Conservation (phyloP, 352 stramenopile genomes). For the Phytopythium kandeliae region DNA sequence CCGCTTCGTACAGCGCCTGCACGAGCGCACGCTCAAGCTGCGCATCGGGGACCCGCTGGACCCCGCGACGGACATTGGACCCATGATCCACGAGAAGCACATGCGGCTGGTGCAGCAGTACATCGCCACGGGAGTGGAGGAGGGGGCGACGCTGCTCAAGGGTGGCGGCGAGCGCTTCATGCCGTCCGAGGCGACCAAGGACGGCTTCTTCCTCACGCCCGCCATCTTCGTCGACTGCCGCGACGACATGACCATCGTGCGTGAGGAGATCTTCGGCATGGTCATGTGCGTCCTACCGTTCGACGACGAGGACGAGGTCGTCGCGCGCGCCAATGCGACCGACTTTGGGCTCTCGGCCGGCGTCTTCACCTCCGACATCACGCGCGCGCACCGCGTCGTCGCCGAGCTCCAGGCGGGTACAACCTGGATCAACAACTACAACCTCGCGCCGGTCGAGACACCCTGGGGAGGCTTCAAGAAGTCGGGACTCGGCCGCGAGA, state of each 20-base stretch:
- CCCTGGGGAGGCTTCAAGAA: conserved; percentile 91
- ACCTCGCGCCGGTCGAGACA: conserved; percentile 76
- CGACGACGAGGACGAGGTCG: conserved; percentile 68
- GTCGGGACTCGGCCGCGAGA: conserved; percentile 90
- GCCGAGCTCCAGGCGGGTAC: conserved; percentile 68
- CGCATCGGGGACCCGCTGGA: conserved; percentile 83
- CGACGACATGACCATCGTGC: conserved; percentile 87
- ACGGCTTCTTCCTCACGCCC: conserved; percentile 87
- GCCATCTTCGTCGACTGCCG: conserved; percentile 88
- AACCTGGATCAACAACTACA: conserved; percentile 90
- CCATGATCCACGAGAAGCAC: conserved; percentile 83
- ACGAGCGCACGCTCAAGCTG: conserved; percentile 70
- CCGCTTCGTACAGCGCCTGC: conserved; percentile 73
- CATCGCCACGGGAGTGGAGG: conserved; percentile 45
- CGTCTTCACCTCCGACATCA: conserved; percentile 84
- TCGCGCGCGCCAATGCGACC: conserved; percentile 74
- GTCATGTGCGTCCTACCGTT: conserved; percentile 80
- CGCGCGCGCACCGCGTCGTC: conserved; percentile 69
- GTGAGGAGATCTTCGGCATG: conserved; percentile 83
- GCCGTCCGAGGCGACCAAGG: conserved; percentile 30
- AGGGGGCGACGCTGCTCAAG: conserved; percentile 56
- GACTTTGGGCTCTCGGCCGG: conserved; percentile 75
- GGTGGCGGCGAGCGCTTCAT: conserved; percentile 49
- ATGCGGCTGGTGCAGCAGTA: conserved; percentile 72
- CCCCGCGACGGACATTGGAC: conserved; percentile 71